Base-by-base conservation (phyloP, 306 rosid genomes). In the Cucurbita argyrosperma region DNA sequence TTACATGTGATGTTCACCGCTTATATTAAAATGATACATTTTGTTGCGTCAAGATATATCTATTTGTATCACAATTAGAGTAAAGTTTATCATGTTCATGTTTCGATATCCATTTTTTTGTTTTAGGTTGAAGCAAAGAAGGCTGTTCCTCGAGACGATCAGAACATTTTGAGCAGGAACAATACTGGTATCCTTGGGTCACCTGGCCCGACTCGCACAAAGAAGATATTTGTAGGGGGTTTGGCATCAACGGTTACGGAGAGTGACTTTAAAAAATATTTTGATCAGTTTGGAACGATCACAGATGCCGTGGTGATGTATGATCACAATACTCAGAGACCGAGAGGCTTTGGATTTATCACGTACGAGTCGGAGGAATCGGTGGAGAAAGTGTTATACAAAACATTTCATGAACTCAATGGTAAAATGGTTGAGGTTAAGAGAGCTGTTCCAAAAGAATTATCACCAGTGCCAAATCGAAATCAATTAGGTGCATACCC, bases 351-450 rank as follows among this genome's bases (percentile, higher is more conserved):
- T 77, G 98, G 98, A 64, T 93, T 93, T 68, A 93, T 93, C 81
- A 89, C 98, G 45, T 93, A 87, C 57, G 98, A 93, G 82, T 87
- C 97, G 1, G 98, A 93, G 81, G 97, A 90, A 77, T 96, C 96
- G 71, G 98, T 93, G 82, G 97, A 93, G 78, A 89, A 83, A 77
- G 96, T 90, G 76, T 84, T 93, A 74, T 83, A 83, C 10, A 89
- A 86, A 82, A 93, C 96, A 3, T 93, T 93, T 64, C 98, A 93
- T 84, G 97, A 90, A 77, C 83, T 93, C 76, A 90, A 93, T 58
- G 98, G 98, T 73, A 93, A 93, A 86, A 89, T 89, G 97, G 98
- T 90, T 68, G 98, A 93, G 88, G 98, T 93, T 82, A 93, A 93
- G 90, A 84, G 96, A 65, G 98, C 98, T 52, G 98, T 93, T 82